These are phyloP conservation scores for Coemansia asiatica DNA, from an alignment of 192 early-diverging fungal species.

Conservation along the genomic window DNA sequence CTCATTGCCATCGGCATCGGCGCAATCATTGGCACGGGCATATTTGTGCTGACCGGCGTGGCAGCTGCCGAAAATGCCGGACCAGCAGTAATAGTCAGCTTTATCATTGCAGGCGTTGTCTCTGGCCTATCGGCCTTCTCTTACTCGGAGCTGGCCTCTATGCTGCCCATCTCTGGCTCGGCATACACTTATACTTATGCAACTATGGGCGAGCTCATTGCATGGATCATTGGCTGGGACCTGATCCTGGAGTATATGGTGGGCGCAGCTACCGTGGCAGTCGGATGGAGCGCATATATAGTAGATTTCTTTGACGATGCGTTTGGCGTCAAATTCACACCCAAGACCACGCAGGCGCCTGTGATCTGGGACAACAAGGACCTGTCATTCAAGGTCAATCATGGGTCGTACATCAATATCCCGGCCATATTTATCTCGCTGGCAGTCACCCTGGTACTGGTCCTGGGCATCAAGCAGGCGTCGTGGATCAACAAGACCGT, in stretches of 20 bases:
- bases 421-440: constrained; percentile 72
- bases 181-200: constrained; percentile 87
- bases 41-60: constrained; percentile 72
- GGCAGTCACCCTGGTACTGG: constrained; percentile 64
- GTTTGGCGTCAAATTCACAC: constrained; percentile 55
- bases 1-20: constrained; percentile 69
- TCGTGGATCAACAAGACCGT: constrained; percentile 71
- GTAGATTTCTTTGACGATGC: constrained; percentile 66
- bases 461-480: constrained; percentile 72
- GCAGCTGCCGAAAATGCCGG: constrained; percentile 79
- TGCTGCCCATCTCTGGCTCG: constrained; percentile 84
- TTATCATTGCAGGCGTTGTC: constrained; percentile 74
- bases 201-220: constrained; percentile 82
- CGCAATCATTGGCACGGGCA: constrained; percentile 79
- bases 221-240: constrained; percentile 93
- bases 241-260: constrained; percentile 86
- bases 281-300: constrained; percentile 84
- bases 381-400: constrained; percentile 33
- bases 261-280: constrained; percentile 77
- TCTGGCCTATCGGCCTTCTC: constrained; percentile 75
- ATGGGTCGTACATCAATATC: constrained; percentile 66
- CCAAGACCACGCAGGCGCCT: constrained; percentile 67
- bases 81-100: constrained; percentile 80
- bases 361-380: constrained; percentile 63
- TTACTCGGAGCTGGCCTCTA: constrained; percentile 84